These are phyloP conservation scores for Pythium dissotocum DNA, from an alignment of 352 stramenopile species.

Conservation along the genomic window DNA sequence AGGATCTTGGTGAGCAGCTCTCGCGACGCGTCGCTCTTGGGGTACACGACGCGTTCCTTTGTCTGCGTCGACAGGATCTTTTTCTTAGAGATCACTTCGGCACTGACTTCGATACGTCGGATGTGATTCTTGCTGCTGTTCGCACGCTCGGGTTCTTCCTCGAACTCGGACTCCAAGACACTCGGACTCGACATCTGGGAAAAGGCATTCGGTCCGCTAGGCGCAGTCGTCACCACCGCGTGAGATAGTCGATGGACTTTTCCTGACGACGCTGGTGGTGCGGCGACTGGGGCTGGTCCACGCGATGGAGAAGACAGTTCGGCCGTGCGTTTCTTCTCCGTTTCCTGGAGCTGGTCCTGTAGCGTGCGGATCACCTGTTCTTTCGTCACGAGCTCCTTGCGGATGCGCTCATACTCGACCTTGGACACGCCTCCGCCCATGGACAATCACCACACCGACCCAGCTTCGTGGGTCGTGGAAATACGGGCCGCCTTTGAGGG, in stretches of 20 bases:
- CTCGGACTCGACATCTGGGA: not conserved
- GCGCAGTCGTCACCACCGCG: conserved; percentile 10
- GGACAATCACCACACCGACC: not conserved
- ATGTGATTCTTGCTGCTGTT: conserved; percentile 23
- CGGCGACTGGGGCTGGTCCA: not conserved
- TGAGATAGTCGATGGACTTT: conserved; percentile 33
- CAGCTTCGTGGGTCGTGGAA: no score
- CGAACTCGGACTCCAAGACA: conserved; percentile 2
- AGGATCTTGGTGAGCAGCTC: conserved; percentile 64
- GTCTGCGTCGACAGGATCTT: conserved; percentile 49
- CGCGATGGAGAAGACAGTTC: not conserved
- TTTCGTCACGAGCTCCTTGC: conserved; percentile 66
- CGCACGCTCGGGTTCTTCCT: conserved; percentile 15
- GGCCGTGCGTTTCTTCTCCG: conserved; percentile 6
- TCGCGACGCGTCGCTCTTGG: conserved; percentile 57
- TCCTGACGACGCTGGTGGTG: not conserved
- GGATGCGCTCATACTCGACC: conserved; percentile 69
- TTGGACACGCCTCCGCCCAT: conserved; percentile 80
- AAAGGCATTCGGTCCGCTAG: not conserved
- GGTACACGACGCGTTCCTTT: conserved; percentile 55
- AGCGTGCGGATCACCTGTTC: conserved; percentile 69
- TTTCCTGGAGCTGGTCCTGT: conserved; percentile 53
- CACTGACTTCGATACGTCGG: conserved; percentile 74
- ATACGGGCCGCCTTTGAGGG: no score
- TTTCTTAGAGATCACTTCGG: conserved; percentile 74